Conservation (phyloP, 225 moss, liverwort and hornwort genomes). For the Pseudoscleropodium purum region DNA sequence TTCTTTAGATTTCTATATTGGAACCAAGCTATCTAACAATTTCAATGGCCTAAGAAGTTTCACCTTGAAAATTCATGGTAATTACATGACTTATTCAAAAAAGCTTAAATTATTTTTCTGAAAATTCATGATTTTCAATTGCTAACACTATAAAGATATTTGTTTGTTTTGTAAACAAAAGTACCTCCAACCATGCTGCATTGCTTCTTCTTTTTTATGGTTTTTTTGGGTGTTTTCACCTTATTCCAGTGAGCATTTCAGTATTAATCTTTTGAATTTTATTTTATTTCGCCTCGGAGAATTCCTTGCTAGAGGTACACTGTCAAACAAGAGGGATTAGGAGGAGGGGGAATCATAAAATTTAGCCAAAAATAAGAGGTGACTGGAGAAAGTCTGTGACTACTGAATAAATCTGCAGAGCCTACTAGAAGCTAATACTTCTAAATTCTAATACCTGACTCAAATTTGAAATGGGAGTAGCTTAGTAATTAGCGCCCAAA, state of each 20-base stretch:
- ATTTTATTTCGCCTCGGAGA: not conserved
- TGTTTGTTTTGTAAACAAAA: too few species aligned
- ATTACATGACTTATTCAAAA: not conserved
- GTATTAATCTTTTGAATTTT: not conserved
- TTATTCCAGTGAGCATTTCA: too few species aligned
- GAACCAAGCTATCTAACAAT: fast-evolving
- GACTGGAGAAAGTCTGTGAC: not conserved
- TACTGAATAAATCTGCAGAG: not conserved
- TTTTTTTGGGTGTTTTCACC: not conserved
- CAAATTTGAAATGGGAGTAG: not conserved
- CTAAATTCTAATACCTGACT: not conserved
- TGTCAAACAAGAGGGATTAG: not conserved
- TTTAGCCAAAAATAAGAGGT: not conserved
- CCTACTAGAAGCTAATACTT: not conserved
- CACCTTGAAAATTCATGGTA: not conserved
- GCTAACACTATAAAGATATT: too few species aligned
- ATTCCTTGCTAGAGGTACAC: not conserved
- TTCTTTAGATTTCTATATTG: fast-evolving
- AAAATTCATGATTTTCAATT: not conserved
- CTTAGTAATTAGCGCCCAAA: not conserved
- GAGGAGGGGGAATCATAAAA: not conserved
- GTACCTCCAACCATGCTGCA: not conserved
- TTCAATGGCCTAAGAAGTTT: fast-evolving
- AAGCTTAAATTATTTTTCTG: too few species aligned
- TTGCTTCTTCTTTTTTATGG: not conserved